Evolutionary conservation across 345 rosid species (phyloP), one percentile per base, ranked within the genome.

Genomic region (Corchorus capsularis): DNA sequence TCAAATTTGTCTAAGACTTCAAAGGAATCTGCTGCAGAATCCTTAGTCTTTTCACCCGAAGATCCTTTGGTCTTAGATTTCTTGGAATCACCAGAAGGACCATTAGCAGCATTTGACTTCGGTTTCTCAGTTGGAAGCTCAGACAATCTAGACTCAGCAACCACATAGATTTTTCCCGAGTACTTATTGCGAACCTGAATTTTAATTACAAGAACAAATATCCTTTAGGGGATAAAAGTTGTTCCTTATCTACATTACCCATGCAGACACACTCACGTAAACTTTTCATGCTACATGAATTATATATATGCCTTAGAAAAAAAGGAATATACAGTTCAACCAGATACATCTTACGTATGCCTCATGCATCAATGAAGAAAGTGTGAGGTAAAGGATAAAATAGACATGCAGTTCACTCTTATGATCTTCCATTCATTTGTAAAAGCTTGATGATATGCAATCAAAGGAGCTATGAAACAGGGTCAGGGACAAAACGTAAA

Each of bases 131-230:
- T 59, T 8, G 98, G 97, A 85, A 94, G 94, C 5, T 84, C 80
- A 12, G 91, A 84, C 79, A 96, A 66, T 71, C 94, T 87, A 83
- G 94, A 91, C 76, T 96, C 99, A 69, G 97, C 98, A 86, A 92
- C 89, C 63, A 94, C 84, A 72, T 82, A 91, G 59, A 90, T 82
- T 80, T 89, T 94, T 56, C 97, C 92, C 39, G 85, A 84, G 81
- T 81, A 54, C 87, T 89, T 96, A 81, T 86, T 91, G 20, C 90
- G 94, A 73, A 89, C 98, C 94, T 89, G 87, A 35, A 72, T 70
- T 63, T 55, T 39, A 22, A 47, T 45, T 15, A 32, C 57, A 62
- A 35, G 47, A 32, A 64, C 43, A 61, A 49, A 12, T 35, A 2
- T 69, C 12, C 43, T 66, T 43, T 12, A 52, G 13, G 16, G 35